Evolutionary conservation across 108 stramenopile species (phyloP).

Genomic region (Bacterosira constricta): DNA sequence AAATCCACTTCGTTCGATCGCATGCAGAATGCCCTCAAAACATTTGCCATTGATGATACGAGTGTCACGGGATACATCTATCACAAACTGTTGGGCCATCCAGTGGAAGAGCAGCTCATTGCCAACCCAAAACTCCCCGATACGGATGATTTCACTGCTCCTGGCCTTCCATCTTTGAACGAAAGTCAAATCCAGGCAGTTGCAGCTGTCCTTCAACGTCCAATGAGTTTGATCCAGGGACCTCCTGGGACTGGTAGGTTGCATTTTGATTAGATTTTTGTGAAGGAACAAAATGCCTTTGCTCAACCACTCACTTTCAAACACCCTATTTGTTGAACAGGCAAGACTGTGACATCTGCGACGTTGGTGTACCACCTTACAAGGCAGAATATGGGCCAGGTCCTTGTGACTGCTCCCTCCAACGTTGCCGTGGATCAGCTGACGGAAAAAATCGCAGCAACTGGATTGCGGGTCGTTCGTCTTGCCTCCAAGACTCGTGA

Average conservation of each 20-base stretch:
- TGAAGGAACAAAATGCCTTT: not conserved
- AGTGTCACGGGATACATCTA: slow-evolving; percentile 97
- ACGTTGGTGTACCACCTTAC: slow-evolving; percentile 97
- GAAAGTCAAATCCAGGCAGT: slow-evolving; percentile 95
- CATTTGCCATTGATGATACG: slow-evolving; percentile 97
- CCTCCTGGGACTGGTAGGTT: slow-evolving; percentile 78
- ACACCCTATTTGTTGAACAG: slow-evolving; percentile 59
- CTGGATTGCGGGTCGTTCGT: slow-evolving; percentile 95
- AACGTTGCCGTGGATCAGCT: slow-evolving; percentile 99
- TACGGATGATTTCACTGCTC: slow-evolving; percentile 76
- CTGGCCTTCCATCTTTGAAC: slow-evolving; percentile 96
- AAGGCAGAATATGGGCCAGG: slow-evolving; percentile 93
- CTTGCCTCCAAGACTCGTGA: slow-evolving; percentile 96
- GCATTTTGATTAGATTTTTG: not conserved
- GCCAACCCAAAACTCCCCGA: slow-evolving; percentile 68
- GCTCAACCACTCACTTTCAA: not conserved
- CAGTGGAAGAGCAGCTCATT: slow-evolving; percentile 93
- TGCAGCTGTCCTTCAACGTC: slow-evolving; percentile 87
- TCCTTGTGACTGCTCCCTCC: slow-evolving; percentile 96
- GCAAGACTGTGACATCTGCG: slow-evolving; percentile 98
- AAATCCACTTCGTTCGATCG: slow-evolving; percentile 95
- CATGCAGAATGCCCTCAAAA: slow-evolving; percentile 98
- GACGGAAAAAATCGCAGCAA: slow-evolving; percentile 96
- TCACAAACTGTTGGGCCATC: slow-evolving; percentile 96
- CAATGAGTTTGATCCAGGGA: slow-evolving; percentile 96